Base-by-base conservation (phyloP, 495 filamentous ascomycete genomes). In the Talaromyces nanjingensis region DNA sequence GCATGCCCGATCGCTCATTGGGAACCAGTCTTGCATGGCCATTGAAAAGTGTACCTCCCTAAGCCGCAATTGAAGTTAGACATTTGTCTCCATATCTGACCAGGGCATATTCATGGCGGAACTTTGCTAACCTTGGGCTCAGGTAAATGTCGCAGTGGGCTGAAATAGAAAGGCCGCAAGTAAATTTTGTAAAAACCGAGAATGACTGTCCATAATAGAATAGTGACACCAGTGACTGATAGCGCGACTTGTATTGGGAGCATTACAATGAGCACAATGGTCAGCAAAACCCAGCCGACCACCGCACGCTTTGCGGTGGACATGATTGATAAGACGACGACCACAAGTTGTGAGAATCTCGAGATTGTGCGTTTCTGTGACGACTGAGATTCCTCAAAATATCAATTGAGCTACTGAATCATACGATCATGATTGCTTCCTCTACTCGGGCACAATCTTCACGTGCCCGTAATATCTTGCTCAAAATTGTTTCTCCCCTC, bases 1-100 rank as follows among this genome's bases (percentile, higher is more conserved):
- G 53, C 53, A 56, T 56, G 14, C 53, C 53, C 22, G 53, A 56
- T 27, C 53, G 6, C 16, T 56, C 53, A 27, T 56, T 56, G 27
- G 53, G 53, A n/a, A 56, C 53, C n/a, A 56, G 24, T n/a, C 29
- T 56, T 14, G 53, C 9, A 56, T 56, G 53, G 53, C 53, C 53
- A 22, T 56, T 56, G 27, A 56, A 9, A 6, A 56, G 27, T 7
- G 53, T 56, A n/a, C 53, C 53, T 27, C 53, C 53, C 53, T 56
- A n/a, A 56, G 9, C 11, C 2, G 2, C 11, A 25, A 2, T 56
- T 2, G 5, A 29, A 29, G 8, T 56, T 27, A 56, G 53, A 2
- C 3, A 27, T 9, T 6, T 54, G 24, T 25, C 20, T 24, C 1
- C n/a, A n/a, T 16, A 24, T 54, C 2, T 22, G 49, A 25, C 0